Percentiles rank a stretch among this genome's conserved stretches.
Conservation (phyloP, 495 filamentous ascomycete genomes). For the Podospora pseudoanserina region DNA sequence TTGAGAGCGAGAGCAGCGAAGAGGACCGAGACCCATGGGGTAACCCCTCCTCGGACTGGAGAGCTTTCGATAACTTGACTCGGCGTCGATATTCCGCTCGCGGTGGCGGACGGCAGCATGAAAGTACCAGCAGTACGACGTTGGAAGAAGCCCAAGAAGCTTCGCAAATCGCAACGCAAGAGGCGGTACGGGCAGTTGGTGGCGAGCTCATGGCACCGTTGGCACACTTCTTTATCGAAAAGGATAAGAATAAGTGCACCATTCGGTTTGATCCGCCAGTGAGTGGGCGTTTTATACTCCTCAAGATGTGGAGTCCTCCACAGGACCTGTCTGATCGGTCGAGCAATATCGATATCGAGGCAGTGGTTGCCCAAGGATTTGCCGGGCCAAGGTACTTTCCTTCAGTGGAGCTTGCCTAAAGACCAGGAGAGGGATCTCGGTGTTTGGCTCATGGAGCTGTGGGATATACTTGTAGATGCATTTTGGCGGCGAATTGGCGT, state of each 20-base stretch:
- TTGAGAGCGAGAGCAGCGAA: conserved; percentile 48
- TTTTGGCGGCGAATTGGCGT: not conserved
- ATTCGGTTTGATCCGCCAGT: conserved; percentile 86
- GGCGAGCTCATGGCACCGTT: conserved; percentile 62
- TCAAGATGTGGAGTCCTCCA: conserved; percentile 79
- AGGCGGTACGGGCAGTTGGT: conserved; percentile 52
- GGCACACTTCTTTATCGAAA: conserved; percentile 75
- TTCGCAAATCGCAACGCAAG: conserved; percentile 49
- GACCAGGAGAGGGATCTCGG: not conserved
- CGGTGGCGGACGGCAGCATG: not conserved
- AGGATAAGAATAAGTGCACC: conserved; percentile 75
- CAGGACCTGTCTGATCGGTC: conserved; percentile 42
- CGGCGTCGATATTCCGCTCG: not conserved
- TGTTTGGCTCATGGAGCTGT: not conserved
- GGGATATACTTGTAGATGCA: not conserved
- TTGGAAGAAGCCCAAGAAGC: conserved; percentile 51
- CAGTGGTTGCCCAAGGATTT: conserved; percentile 72
- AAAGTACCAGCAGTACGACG: conserved; percentile 25
- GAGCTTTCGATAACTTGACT: conserved; percentile 6
- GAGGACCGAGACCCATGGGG: conserved; percentile 26
- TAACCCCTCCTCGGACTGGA: conserved; percentile 14
- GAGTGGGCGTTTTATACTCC: conserved; percentile 72
- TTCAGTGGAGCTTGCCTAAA: conserved; percentile 18
- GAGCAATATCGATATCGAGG: conserved; percentile 83
- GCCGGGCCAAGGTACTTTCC: conserved; percentile 77